Conservation (phyloP, 192 early-diverging fungal species). For the Backusella circina region DNA sequence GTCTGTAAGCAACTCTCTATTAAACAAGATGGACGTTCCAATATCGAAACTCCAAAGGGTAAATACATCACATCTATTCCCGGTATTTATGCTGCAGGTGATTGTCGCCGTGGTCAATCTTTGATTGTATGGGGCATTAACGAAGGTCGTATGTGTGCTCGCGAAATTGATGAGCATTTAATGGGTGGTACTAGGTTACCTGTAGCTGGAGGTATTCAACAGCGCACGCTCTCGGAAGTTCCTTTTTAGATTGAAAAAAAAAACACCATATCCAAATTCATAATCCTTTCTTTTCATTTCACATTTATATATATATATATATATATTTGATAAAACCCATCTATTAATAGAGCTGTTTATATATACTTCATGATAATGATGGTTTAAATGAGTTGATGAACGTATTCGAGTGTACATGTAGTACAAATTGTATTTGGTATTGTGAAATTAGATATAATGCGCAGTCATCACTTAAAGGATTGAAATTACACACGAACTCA, state of each 20-base stretch:
- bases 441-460: too few species aligned
- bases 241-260: neutral
- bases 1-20: conserved; percentile 79
- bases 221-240: conserved; percentile 36
- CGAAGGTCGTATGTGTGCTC: conserved; percentile 93
- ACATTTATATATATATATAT: neutral
- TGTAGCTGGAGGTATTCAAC: conserved; percentile 83
- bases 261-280: neutral
- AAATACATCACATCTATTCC: conserved; percentile 56
- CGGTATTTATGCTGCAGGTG: conserved; percentile 94
- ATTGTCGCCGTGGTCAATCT: conserved; percentile 94
- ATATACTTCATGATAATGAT: too few species aligned
- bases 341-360: neutral
- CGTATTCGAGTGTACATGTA: too few species aligned
- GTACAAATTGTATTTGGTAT: too few species aligned
- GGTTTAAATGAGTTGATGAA: too few species aligned
- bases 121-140: conserved; percentile 99
- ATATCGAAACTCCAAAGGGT: conserved; percentile 78
- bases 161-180: conserved; percentile 86
- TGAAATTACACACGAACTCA: too few species aligned
- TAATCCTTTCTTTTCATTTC: neutral
- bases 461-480: too few species aligned
- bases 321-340: neutral
- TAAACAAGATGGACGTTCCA: conserved; percentile 71
- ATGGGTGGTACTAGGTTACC: conserved; percentile 81